phyloP scores from a whole-genome alignment of 1,284 basidiomycete species.

The Phaffia rhodozyma region DNA sequence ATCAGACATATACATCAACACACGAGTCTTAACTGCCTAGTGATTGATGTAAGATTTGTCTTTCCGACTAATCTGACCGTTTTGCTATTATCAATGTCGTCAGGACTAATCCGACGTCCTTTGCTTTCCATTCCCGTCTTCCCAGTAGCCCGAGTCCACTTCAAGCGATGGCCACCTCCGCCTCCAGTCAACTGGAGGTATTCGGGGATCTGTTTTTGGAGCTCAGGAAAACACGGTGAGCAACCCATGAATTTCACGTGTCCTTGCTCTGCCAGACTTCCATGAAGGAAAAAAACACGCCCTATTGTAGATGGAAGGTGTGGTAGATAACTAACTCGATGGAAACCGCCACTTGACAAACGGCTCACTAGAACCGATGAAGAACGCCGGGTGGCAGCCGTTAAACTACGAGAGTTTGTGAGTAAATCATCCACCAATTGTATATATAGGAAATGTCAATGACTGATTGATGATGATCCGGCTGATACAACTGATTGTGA shows the following conservation, averaged over 20 bases:
- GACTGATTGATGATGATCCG: neutral
- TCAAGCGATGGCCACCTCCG: slow-evolving; percentile 1
- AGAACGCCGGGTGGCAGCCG: slow-evolving; percentile 7
- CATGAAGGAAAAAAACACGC: too few relatives aligned
- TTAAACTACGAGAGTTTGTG: slow-evolving; percentile 11
- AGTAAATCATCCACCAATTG: neutral
- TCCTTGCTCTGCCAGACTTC: neutral
- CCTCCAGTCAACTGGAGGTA: slow-evolving; percentile 10
- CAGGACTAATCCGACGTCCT: neutral
- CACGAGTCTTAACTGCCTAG: neutral
- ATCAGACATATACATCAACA: neutral
- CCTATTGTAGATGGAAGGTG: neutral
- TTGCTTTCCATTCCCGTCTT: neutral
- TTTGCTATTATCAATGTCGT: neutral
- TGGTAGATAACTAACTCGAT: neutral
- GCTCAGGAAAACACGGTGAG: slow-evolving; percentile 7
- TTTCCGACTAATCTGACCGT: too few relatives aligned
- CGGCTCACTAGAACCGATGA: slow-evolving; percentile 6
- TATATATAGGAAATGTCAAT: too few relatives aligned
- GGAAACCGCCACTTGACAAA: neutral
- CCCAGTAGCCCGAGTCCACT: neutral
- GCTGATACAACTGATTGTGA: neutral
- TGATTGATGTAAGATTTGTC: too few relatives aligned
- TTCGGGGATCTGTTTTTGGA: slow-evolving; percentile 9
- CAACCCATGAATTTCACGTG: neutral